Evolutionary conservation across 257 asterid species (phyloP).

Genomic region (Salvia rosmarinus): DNA sequence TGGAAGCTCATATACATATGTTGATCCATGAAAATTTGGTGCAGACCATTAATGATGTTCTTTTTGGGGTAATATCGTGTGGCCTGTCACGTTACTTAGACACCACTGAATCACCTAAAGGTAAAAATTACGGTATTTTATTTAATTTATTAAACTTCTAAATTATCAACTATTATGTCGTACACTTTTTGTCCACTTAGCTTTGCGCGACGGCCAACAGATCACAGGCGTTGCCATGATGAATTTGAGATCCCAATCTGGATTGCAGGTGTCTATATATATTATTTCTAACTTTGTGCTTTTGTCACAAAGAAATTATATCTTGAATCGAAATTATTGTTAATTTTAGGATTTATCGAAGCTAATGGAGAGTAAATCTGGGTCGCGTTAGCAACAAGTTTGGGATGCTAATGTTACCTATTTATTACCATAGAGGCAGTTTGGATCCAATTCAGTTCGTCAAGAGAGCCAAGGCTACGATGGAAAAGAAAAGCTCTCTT

Average conservation of each 20-base stretch:
- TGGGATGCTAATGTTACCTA: slow-evolving; percentile 71
- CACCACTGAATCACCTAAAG: slow-evolving; percentile 49
- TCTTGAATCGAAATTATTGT: not conserved
- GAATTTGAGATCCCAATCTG: slow-evolving; percentile 67
- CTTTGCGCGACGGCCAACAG: slow-evolving; percentile 57
- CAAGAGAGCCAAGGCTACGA: slow-evolving; percentile 73
- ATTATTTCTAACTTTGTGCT: too few relatives aligned
- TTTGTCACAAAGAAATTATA: too few relatives aligned
- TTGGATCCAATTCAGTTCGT: slow-evolving; percentile 67
- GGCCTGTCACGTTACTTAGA: slow-evolving; percentile 72
- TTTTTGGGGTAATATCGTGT: slow-evolving; percentile 63
- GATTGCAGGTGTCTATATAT: slow-evolving; percentile 54
- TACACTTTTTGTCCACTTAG: too few relatives aligned
- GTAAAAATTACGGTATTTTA: slow-evolving; percentile 33
- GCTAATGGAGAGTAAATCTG: slow-evolving; percentile 42
- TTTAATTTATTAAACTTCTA: too few relatives aligned
- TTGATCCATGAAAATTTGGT: slow-evolving; percentile 20
- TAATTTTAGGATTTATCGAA: slow-evolving; percentile 52
- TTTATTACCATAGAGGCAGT: slow-evolving; percentile 51
- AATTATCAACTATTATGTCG: too few relatives aligned
- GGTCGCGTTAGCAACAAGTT: slow-evolving; percentile 63
- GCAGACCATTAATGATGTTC: slow-evolving; percentile 90
- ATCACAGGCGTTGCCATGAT: slow-evolving; percentile 76
- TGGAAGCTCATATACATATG: too few relatives aligned
- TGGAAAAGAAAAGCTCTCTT: slow-evolving; percentile 81